Percentiles rank a stretch among this genome's conserved stretches.
phyloP scores from a whole-genome alignment of 352 stramenopile species.

The Globisporangium spinosum region DNA sequence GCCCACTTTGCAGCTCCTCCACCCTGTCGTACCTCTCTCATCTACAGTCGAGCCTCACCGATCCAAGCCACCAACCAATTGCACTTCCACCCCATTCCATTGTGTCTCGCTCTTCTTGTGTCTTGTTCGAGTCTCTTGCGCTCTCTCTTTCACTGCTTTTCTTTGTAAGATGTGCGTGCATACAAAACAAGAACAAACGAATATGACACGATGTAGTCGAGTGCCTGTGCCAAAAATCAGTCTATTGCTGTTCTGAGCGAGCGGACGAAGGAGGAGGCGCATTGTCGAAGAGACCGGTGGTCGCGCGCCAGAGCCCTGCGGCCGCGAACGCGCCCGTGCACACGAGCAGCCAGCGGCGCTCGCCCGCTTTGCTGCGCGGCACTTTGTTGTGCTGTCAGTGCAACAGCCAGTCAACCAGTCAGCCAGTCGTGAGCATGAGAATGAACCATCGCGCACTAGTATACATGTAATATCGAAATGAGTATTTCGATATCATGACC shows the following conservation, averaged over 20 bases:
- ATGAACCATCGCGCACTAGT: no score
- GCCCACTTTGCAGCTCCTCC: no score
- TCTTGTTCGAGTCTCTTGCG: no score
- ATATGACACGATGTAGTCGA: background rate
- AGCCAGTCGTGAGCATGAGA: background rate
- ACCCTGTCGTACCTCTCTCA: no score
- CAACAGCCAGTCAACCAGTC: background rate
- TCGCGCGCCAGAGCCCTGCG: constrained; percentile 50
- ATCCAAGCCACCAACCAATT: no score
- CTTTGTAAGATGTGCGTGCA: no score
- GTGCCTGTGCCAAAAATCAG: background rate
- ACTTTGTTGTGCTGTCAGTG: constrained; percentile 37
- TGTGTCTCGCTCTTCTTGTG: no score
- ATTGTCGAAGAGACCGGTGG: constrained; percentile 35
- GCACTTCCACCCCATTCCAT: no score
- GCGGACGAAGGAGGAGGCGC: background rate
- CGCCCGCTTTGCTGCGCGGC: constrained; percentile 31
- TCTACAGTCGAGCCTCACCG: no score
- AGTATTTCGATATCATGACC: no score
- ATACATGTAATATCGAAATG: no score
- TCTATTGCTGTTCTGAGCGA: background rate
- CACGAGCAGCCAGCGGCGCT: constrained; percentile 55
- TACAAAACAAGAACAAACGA: background rate
- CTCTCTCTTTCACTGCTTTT: no score
- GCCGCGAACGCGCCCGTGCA: constrained; percentile 46